Percentiles rank a stretch among this genome's conserved stretches.
phyloP scores from a whole-genome alignment of 257 asterid species.

The Linaria vulgaris region DNA sequence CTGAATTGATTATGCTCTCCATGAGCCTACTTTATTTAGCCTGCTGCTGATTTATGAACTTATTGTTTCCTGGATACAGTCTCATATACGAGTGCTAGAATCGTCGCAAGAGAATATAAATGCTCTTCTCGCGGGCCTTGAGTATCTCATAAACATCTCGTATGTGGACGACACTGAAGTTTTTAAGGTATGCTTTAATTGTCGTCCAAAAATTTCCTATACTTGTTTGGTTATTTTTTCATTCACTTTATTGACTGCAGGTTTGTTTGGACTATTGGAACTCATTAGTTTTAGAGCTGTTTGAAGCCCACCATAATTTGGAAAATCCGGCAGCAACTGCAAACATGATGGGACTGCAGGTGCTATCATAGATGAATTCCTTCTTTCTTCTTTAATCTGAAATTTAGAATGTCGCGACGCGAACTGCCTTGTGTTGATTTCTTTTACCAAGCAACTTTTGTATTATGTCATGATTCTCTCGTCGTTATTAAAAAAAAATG shows the following conservation, averaged over 20 bases:
- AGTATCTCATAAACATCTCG: slow-evolving; percentile 82
- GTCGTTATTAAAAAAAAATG: too few relatives aligned
- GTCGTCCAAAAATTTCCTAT: slow-evolving; percentile 5
- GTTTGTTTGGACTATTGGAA: slow-evolving; percentile 99
- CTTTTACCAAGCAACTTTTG: neutral
- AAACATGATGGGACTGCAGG: slow-evolving; percentile 89
- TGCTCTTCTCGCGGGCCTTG: slow-evolving; percentile 78
- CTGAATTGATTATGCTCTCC: neutral
- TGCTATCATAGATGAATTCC: slow-evolving; percentile 18
- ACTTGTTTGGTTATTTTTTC: neutral
- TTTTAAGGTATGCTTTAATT: slow-evolving; percentile 65
- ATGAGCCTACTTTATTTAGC: slow-evolving; percentile 9
- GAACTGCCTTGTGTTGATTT: neutral
- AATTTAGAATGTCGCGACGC: neutral
- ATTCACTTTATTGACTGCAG: slow-evolving; percentile 38
- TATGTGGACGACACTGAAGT: slow-evolving; percentile 98
- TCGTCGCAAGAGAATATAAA: slow-evolving; percentile 69
- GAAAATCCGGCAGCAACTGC: slow-evolving; percentile 66
- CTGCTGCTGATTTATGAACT: slow-evolving; percentile 13
- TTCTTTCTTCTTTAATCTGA: slow-evolving; percentile 12
- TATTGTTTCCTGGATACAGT: slow-evolving; percentile 44
- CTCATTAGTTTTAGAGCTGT: slow-evolving; percentile 78
- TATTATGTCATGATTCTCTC: neutral
- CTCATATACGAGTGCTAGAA: slow-evolving; percentile 85
- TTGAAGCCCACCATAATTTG: slow-evolving; percentile 80